Conservation (phyloP, 2,329 filamentous ascomycete species). For the Sclerotinia trifoliorum region DNA sequence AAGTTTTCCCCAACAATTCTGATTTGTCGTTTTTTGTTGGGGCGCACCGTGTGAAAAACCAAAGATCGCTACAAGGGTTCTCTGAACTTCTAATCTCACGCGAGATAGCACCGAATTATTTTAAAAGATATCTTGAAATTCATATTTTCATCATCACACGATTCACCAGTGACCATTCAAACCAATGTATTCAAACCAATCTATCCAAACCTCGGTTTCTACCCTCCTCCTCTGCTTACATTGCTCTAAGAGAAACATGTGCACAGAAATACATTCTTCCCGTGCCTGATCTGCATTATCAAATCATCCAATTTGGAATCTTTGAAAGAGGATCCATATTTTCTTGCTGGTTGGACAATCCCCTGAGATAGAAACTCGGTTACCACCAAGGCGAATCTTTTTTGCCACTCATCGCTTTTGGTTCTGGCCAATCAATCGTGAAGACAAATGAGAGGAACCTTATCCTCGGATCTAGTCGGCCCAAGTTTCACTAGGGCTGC, state of each 20-base stretch:
- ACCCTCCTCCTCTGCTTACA: neutral
- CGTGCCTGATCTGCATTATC: constrained; percentile 3
- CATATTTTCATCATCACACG: neutral
- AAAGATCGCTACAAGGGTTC: constrained; percentile 18
- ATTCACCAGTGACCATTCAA: no score
- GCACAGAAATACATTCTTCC: neutral
- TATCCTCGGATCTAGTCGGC: neutral
- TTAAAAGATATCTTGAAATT: neutral
- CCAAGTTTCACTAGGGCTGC: neutral
- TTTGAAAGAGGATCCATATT: neutral
- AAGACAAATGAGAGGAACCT: neutral
- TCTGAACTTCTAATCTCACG: no score
- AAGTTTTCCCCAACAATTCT: constrained; percentile 23
- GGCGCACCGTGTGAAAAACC: neutral
- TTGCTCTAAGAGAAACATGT: neutral
- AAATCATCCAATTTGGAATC: neutral
- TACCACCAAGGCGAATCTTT: neutral
- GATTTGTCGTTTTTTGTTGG: constrained; percentile 17
- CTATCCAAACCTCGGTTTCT: constrained; percentile 1
- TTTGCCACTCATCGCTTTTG: constrained; percentile 10
- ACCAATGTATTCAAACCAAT: neutral
- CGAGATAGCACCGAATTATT: neutral
- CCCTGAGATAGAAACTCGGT: constrained; percentile 1
- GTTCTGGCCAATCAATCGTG: neutral
- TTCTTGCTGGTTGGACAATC: neutral